Conservation (phyloP, 495 filamentous ascomycete species). For the Aspergillus egyptiacus region DNA sequence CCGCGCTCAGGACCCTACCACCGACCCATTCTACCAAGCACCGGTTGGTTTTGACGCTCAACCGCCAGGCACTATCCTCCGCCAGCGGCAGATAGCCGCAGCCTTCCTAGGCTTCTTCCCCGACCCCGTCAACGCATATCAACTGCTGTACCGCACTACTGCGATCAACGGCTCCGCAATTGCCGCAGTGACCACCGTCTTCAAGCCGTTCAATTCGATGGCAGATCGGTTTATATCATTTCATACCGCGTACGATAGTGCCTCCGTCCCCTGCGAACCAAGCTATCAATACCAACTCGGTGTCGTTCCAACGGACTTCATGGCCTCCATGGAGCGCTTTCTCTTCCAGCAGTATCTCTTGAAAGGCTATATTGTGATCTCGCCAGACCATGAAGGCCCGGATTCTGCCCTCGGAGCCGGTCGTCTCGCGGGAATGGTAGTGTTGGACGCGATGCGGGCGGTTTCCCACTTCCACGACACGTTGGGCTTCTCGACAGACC, state of each 20-base stretch:
- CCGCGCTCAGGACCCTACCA: slow-evolving; percentile 13
- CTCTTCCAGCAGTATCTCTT: slow-evolving; percentile 26
- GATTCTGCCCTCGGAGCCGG: slow-evolving; percentile 29
- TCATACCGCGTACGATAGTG: slow-evolving; percentile 32
- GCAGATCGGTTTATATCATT: slow-evolving; percentile 31
- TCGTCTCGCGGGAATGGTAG: slow-evolving; percentile 29
- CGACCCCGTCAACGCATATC: slow-evolving; percentile 30
- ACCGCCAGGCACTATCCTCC: slow-evolving; percentile 27
- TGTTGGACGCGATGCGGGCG: slow-evolving; percentile 32
- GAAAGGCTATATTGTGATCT: slow-evolving; percentile 28
- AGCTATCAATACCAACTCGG: slow-evolving; percentile 30
- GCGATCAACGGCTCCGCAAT: slow-evolving; percentile 32
- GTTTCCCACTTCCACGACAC: slow-evolving; percentile 21
- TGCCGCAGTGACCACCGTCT: slow-evolving; percentile 31
- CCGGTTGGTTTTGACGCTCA: slow-evolving; percentile 24
- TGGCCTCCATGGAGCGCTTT: slow-evolving; percentile 25
- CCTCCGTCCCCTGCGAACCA: slow-evolving; percentile 26
- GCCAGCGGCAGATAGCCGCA: slow-evolving; percentile 19
- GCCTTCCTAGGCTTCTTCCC: slow-evolving; percentile 29
- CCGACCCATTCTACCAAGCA: slow-evolving; percentile 32
- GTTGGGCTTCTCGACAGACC: slow-evolving; percentile 18
- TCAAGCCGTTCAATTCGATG: slow-evolving; percentile 25
- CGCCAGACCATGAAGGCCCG: slow-evolving; percentile 32
- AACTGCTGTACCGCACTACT: slow-evolving; percentile 48
- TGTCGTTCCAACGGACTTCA: slow-evolving; percentile 22